Conservation (phyloP, 2,329 filamentous ascomycete genomes). For the Pestalotiopsis sp. region DNA sequence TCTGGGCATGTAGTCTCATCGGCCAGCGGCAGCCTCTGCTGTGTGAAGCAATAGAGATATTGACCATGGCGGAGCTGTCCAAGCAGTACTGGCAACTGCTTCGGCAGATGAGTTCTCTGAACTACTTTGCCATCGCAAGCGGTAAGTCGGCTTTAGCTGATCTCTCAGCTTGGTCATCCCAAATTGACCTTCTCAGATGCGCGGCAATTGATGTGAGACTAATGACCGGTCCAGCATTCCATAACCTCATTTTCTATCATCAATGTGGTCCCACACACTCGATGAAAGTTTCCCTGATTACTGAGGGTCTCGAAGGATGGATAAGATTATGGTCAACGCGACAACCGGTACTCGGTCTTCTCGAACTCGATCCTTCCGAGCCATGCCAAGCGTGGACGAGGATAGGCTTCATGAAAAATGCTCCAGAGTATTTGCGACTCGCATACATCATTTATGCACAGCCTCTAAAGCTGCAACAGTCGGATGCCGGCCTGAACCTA, state of each 20-base stretch:
- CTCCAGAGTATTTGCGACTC: constrained; percentile 30
- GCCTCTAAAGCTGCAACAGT: not conserved
- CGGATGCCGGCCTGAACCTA: not conserved
- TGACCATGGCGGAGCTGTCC: constrained; percentile 23
- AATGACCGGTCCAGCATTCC: not conserved
- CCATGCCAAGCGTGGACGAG: constrained; percentile 27
- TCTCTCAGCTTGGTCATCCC: not conserved
- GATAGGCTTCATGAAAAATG: constrained; percentile 27
- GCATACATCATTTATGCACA: constrained; percentile 22
- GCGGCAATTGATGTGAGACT: not conserved
- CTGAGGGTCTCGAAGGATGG: constrained; percentile 25
- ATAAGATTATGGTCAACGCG: constrained; percentile 27
- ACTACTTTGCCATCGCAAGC: constrained; percentile 3
- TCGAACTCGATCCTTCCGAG: constrained; percentile 13
- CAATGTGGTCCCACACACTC: not conserved
- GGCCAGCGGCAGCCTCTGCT: constrained; percentile 21
- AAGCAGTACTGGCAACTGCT: not conserved
- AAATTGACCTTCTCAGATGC: not conserved
- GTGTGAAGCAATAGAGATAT: constrained; percentile 20
- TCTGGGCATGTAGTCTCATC: constrained; percentile 23
- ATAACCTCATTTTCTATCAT: constrained; percentile 7
- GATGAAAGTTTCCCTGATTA: not conserved
- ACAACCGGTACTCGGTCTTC: constrained; percentile 14
- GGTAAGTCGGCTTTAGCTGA: not conserved
- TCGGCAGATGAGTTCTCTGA: constrained; percentile 5